Base-by-base conservation (phyloP, 768 basidiomycete genomes). In the Termitomyces sp. region DNA sequence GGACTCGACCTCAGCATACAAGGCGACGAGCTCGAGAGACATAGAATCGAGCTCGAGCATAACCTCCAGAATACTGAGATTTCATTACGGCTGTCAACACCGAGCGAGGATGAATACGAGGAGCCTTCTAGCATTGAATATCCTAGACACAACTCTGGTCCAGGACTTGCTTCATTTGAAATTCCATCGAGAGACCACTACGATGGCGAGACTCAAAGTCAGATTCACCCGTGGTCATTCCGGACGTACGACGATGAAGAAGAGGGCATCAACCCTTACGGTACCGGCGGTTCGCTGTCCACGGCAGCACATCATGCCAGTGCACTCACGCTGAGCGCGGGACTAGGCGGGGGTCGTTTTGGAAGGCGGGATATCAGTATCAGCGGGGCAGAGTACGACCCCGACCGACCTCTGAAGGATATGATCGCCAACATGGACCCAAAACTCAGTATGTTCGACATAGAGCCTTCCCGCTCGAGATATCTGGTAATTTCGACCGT, bases 261-360 rank as follows among this genome's bases (percentile, higher is more conserved):
- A 4, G 87, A 88, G 13, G 87, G 84, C 20, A 72, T 86, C 33
- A 77, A 80, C 61, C 86, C 87, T 0, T 90, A 85, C 62, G 81
- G 78, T 38, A 84, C 79, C 42, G 84, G 81, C 22, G 83, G 85
- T 58, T 90, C 88, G 0, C 70, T 92, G 58, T 94, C 91, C 0
- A 95, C 94, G 0, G 85, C 84, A 9, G 91, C 87, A 1, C 94
- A 97, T 70, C 94, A 97, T 71, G 93, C 92, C 26, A 92, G 88
- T 61, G 92, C 84, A 2, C 76, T 96, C 53, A 96, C 94, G 0
- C 78, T 97, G 18, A 89, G 82, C 53, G 91, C 92, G 4, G 94
- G 94, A 0, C 79, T 96, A 10, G 86, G 81, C 38, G 86, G 81
- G 42, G 77, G 84, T 3, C 74, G 79, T 5, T 72, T 69, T 20